These are phyloP conservation scores for Lolium rigidum DNA, from an alignment of 176 grass and related monocot species.

Conservation along the genomic window DNA sequence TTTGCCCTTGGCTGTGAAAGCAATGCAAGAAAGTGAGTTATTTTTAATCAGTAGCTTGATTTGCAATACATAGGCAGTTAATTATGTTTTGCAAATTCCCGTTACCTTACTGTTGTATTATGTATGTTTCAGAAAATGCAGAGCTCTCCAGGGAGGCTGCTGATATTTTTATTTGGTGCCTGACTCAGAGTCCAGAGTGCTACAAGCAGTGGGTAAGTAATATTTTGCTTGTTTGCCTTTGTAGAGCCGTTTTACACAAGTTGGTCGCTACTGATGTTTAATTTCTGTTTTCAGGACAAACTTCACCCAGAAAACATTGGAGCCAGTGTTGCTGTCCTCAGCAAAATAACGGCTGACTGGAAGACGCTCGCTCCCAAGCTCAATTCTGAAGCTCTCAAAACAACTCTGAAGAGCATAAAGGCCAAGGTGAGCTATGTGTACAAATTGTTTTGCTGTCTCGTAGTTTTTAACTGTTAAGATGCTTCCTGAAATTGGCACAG, in stretches of 20 bases:
- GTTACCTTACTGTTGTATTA: slow-evolving; percentile 25
- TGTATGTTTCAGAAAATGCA: slow-evolving; percentile 77
- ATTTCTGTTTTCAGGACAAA: slow-evolving; percentile 62
- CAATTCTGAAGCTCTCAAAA: slow-evolving; percentile 68
- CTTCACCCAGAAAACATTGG: slow-evolving; percentile 66
- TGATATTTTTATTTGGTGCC: slow-evolving; percentile 88
- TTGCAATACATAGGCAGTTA: background rate
- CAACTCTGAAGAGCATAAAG: slow-evolving; percentile 74
- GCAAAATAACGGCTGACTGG: slow-evolving; percentile 72
- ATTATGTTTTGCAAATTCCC: background rate
- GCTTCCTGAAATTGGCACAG: background rate
- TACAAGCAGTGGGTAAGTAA: slow-evolving; percentile 92
- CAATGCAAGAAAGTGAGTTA: slow-evolving; percentile 91
- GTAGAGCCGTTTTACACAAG: background rate
- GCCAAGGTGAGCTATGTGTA: slow-evolving; percentile 60
- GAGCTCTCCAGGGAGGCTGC: slow-evolving; percentile 74
- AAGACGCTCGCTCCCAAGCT: slow-evolving; percentile 74
- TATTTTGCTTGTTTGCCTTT: slow-evolving; percentile 22
- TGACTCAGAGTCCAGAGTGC: slow-evolving; percentile 77
- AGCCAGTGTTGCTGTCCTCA: slow-evolving; percentile 75
- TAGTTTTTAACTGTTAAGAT: slow-evolving; percentile 25
- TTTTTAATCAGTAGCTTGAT: background rate
- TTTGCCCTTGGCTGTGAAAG: slow-evolving; percentile 72
- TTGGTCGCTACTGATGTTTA: background rate
- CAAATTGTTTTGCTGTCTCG: background rate